Evolutionary conservation across 768 basidiomycete species (phyloP).

Genomic region (Suillus subaureus): DNA sequence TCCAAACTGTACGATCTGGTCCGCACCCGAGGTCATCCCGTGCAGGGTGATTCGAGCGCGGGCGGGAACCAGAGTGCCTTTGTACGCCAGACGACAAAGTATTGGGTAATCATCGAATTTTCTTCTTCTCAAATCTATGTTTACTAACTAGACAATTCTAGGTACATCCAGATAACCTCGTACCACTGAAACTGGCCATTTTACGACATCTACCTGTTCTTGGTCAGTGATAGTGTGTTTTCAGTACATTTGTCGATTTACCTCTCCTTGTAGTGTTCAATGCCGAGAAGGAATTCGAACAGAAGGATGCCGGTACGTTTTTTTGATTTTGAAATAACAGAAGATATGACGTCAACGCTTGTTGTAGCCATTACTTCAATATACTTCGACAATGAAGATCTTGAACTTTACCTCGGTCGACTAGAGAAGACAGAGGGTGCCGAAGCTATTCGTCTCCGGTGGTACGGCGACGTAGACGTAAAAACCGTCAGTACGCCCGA

Average conservation of each 20-base stretch:
- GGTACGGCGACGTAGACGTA: constrained; percentile 90
- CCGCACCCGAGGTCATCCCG: constrained; percentile 92
- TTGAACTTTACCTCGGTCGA: constrained; percentile 94
- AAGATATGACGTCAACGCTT: constrained; percentile 2
- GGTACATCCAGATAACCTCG: constrained; percentile 93
- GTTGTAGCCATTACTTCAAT: constrained; percentile 61
- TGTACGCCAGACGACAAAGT: constrained; percentile 98
- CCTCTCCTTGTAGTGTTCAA: constrained; percentile 78
- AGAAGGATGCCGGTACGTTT: constrained; percentile 70
- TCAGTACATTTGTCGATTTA: constrained; percentile 2
- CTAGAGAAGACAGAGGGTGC: constrained; percentile 99
- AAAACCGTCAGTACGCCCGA: constrained; percentile 61
- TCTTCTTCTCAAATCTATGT: constrained; percentile 28
- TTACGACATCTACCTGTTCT: constrained; percentile 91
- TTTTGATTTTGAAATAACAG: constrained; percentile 30
- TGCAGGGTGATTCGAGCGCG: constrained; percentile 90
- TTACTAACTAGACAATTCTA: constrained; percentile 32
- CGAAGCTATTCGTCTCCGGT: constrained; percentile 92
- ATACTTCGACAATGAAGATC: constrained; percentile 89
- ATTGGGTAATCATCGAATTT: constrained; percentile 72
- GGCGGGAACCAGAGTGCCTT: constrained; percentile 97
- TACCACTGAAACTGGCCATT: constrained; percentile 91
- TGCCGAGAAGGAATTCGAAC: constrained; percentile 88
- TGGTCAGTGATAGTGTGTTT: constrained; percentile 50
- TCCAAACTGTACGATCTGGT: constrained; percentile 95